Base-by-base conservation (phyloP, 1,284 basidiomycete species). In the Tilletia walkeri region DNA sequence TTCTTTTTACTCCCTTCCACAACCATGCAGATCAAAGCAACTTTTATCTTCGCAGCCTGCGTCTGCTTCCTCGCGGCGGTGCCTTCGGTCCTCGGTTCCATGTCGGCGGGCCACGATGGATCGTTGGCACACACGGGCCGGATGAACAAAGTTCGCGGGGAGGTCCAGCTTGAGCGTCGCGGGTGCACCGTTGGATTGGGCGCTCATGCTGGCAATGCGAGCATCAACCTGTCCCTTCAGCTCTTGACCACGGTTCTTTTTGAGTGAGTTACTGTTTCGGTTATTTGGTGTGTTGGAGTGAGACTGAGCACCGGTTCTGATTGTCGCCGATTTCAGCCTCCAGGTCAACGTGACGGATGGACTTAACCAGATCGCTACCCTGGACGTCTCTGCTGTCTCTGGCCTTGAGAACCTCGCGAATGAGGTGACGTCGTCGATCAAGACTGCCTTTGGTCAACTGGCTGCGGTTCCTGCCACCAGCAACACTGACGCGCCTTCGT, bases 351-450 rank as follows among this genome's bases (percentile, higher is more conserved):
- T 53, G 50, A 53, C 18, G 18, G 50, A 53, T 18, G 50, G 50
- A 18, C 50, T 53, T 10, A 18, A 10, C 12, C 16, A 18, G 50
- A 18, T 53, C n/a, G 50, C 18, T 7, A 6, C 10, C 18, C 20
- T 53, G 50, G 16, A 18, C 50, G 50, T 24, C 6, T 53, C 50
- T 53, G 50, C 50, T 18, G 50, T 18, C 16, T 18, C 50, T 10
- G 10, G 14, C 9, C 41, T 53, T 10, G 50, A 7, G 50, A 18
- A 18, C 50, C 6, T 53, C 6, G 16, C 50, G 50, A 18, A 53
- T 53, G 50, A 18, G 50, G 50, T 53, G 50, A 53, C 50, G 50
- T 7, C 50, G 50, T 53, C 50, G 50, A 53, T 53, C 20, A 18
- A 53, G 20, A 24, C 16, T 18, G 50, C 50, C 12, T 24, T 53